Conservation (phyloP, 2,329 filamentous ascomycete species). For the Fusarium sterilihyphosum region DNA sequence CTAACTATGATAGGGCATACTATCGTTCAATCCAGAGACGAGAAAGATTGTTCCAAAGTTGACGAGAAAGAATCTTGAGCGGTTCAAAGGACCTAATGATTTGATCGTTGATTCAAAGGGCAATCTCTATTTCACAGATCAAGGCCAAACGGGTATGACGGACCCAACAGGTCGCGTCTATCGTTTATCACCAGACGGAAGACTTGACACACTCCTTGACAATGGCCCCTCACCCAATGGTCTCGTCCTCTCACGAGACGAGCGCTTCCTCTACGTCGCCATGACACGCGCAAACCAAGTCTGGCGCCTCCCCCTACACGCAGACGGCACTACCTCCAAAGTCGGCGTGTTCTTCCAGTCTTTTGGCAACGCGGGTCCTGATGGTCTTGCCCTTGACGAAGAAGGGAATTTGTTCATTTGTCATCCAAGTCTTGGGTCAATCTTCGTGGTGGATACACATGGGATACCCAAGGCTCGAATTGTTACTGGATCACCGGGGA, state of each 20-base stretch:
- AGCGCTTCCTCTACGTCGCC: constrained; percentile 52
- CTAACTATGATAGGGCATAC: constrained; percentile 45
- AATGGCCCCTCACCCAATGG: constrained; percentile 54
- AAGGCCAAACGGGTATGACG: constrained; percentile 55
- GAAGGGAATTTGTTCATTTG: constrained; percentile 51
- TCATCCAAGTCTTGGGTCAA: constrained; percentile 48
- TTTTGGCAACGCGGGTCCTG: constrained; percentile 53
- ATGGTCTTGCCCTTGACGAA: constrained; percentile 52
- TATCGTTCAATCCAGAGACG: constrained; percentile 47
- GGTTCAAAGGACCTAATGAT: constrained; percentile 57
- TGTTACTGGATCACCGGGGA: constrained; percentile 44
- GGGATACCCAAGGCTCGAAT: constrained; percentile 52
- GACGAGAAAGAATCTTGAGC: constrained; percentile 51
- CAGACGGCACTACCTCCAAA: constrained; percentile 52
- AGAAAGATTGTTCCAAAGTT: constrained; percentile 45
- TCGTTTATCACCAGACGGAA: constrained; percentile 47
- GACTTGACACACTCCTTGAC: constrained; percentile 49
- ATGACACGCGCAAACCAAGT: constrained; percentile 54
- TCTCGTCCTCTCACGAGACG: constrained; percentile 50
- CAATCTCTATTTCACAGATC: constrained; percentile 56
- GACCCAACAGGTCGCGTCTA: constrained; percentile 54
- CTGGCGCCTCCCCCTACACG: constrained; percentile 52
- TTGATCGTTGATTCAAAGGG: constrained; percentile 50
- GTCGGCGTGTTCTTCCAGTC: constrained; percentile 53
- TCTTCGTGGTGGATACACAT: constrained; percentile 52